These are phyloP conservation scores for Graphiopsis chlorocephala DNA, from an alignment of 2,329 filamentous ascomycete genomes.

Conservation along the genomic window DNA sequence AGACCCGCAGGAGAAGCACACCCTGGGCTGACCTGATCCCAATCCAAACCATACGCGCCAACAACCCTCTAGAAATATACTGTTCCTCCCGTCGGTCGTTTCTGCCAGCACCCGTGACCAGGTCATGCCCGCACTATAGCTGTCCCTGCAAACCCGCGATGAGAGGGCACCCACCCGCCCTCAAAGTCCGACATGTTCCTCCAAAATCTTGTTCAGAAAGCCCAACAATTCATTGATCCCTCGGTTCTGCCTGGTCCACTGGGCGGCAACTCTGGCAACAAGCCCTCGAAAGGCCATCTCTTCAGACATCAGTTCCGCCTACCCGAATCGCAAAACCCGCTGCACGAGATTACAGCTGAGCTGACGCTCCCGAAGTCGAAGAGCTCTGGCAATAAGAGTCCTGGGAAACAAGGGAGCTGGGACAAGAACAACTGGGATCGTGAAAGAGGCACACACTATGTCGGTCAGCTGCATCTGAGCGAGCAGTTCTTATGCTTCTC, in stretches of 20 bases:
- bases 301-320: constrained; percentile 97
- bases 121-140: constrained; percentile 13
- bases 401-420: constrained; percentile 44
- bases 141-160: constrained; percentile 12
- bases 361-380: constrained; percentile 70
- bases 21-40: background rate
- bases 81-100: background rate
- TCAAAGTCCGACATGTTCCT: constrained; percentile 53
- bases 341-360: constrained; percentile 96
- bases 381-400: constrained; percentile 42
- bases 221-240: constrained; percentile 90
- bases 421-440: constrained; percentile 62
- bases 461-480: constrained; percentile 87
- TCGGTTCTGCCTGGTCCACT: constrained; percentile 62
- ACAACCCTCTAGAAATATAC: background rate
- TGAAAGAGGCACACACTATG: constrained; percentile 69
- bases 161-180: constrained; percentile 15
- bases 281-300: constrained; percentile 85
- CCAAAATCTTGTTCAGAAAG: constrained; percentile 87
- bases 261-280: constrained; percentile 66
- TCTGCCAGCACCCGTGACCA: background rate
- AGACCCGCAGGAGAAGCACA: background rate
- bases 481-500: constrained; percentile 97
- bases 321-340: constrained; percentile 83
- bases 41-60: background rate